Percentiles rank a stretch among this genome's conserved stretches.
Evolutionary conservation across 176 grass and related monocot species (phyloP).

Genomic region (Raddia guianensis): DNA sequence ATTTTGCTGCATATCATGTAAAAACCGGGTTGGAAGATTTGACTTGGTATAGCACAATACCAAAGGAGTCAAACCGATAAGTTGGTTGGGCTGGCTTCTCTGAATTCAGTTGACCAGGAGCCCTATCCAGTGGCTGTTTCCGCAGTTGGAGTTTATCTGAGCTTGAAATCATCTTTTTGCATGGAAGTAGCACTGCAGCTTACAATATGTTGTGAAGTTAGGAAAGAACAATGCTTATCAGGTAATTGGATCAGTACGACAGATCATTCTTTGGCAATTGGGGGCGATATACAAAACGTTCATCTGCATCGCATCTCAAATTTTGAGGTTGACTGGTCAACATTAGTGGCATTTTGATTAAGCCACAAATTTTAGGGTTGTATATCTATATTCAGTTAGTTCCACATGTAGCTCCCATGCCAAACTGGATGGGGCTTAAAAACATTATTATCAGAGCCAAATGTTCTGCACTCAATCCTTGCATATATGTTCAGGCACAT

Average conservation of each 20-base stretch:
- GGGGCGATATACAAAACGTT: slow-evolving; percentile 19
- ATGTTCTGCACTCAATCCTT: not conserved
- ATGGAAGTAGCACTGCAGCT: not conserved
- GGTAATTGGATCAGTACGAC: slow-evolving; percentile 7
- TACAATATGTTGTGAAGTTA: not conserved
- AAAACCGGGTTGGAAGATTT: not conserved
- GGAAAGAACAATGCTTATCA: not conserved
- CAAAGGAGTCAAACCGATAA: not conserved
- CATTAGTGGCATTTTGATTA: not conserved
- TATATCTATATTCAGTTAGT: slow-evolving; percentile 22
- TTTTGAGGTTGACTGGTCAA: slow-evolving; percentile 3
- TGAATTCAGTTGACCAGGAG: not conserved
- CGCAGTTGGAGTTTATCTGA: not conserved
- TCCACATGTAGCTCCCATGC: not conserved
- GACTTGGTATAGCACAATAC: slow-evolving; percentile 7
- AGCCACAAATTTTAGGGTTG: slow-evolving; percentile 1
- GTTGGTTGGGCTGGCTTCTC: not conserved
- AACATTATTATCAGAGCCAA: not conserved
- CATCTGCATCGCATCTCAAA: not conserved
- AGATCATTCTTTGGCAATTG: slow-evolving; percentile 22
- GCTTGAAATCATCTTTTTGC: not conserved
- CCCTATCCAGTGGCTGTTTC: not conserved
- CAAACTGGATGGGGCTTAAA: not conserved
- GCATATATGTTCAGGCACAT: not conserved
- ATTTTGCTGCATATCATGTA: not conserved